Percentiles rank a stretch among this genome's conserved stretches.
Evolutionary conservation across 1,284 basidiomycete genomes (phyloP).

Genomic region (Singerocomus inundabilis): DNA sequence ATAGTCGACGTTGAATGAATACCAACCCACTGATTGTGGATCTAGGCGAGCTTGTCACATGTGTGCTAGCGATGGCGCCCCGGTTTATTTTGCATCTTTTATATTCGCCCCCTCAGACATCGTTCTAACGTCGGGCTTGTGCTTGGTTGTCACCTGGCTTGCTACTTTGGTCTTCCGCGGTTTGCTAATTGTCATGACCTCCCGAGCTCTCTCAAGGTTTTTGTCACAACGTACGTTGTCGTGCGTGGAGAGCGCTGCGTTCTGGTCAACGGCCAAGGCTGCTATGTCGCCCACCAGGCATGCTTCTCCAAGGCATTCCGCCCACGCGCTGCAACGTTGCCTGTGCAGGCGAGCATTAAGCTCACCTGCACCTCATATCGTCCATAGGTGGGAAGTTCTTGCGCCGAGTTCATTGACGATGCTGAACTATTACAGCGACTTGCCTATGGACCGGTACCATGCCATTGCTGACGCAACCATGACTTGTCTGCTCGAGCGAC

Average conservation of each 20-base stretch:
- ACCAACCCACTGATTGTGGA: not conserved
- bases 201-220: conserved; percentile 19
- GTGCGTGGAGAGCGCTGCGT: not conserved
- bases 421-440: conserved; percentile 40
- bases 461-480: conserved; percentile 78
- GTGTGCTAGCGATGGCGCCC: not conserved
- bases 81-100: not conserved
- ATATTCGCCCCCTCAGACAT: not conserved
- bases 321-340: conserved; percentile 1
- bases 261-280: conserved; percentile 8
- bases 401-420: not conserved
- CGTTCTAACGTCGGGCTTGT: not conserved
- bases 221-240: conserved; percentile 11
- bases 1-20: conserved; percentile 7
- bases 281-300: not conserved
- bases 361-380: conserved; percentile 49
- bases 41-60: too few relatives aligned
- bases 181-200: conserved; percentile 16
- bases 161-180: not conserved
- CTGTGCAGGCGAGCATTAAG: conserved; percentile 36
- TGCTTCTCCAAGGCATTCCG: not conserved
- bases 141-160: not conserved
- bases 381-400: conserved; percentile 39
- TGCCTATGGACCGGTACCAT: conserved; percentile 76
- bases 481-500: conserved; percentile 74